Evolutionary conservation across 106 monocot species (phyloP).

Genomic region (Apostasia shenzhenica): DNA sequence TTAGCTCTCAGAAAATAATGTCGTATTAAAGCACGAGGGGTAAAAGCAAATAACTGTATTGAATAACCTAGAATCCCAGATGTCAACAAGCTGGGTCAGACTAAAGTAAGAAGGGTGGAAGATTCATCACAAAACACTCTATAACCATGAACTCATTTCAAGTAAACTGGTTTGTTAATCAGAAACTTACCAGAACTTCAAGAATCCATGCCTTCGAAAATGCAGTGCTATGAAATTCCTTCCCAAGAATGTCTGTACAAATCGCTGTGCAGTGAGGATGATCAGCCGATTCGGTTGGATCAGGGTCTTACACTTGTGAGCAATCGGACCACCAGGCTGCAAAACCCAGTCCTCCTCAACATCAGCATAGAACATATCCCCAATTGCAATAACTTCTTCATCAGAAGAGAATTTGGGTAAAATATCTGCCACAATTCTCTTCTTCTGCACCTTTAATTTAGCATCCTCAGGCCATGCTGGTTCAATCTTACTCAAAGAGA

Average conservation of each 20-base stretch:
- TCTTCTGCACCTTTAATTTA: constrained; percentile 45
- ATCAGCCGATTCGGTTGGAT: constrained; percentile 73
- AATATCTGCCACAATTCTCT: constrained; percentile 66
- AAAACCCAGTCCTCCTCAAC: constrained; percentile 91
- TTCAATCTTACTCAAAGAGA: constrained; percentile 63
- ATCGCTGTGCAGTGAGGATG: constrained; percentile 78
- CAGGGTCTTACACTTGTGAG: constrained; percentile 72
- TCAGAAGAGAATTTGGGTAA: constrained; percentile 53
- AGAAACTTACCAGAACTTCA: constrained; percentile 83
- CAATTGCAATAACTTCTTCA: constrained; percentile 85
- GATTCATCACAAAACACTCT: too few species aligned
- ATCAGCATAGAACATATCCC: constrained; percentile 96
- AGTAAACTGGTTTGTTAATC: neutral
- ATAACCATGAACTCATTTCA: too few species aligned
- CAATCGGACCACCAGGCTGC: constrained; percentile 90
- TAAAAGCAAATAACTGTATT: too few species aligned
- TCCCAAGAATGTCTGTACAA: constrained; percentile 97
- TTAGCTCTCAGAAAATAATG: too few species aligned
- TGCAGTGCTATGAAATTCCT: constrained; percentile 84
- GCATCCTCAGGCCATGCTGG: constrained; percentile 88
- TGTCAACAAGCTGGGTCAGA: too few species aligned
- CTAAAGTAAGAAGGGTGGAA: too few species aligned
- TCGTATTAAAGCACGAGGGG: too few species aligned
- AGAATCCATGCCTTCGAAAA: constrained; percentile 91
- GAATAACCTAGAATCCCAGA: too few species aligned